A percentile compares a stretch with the other conserved stretches of the same genome.
Evolutionary conservation across 495 filamentous ascomycete species (phyloP).

Genomic region (Hapsidospora chrysogenum): DNA sequence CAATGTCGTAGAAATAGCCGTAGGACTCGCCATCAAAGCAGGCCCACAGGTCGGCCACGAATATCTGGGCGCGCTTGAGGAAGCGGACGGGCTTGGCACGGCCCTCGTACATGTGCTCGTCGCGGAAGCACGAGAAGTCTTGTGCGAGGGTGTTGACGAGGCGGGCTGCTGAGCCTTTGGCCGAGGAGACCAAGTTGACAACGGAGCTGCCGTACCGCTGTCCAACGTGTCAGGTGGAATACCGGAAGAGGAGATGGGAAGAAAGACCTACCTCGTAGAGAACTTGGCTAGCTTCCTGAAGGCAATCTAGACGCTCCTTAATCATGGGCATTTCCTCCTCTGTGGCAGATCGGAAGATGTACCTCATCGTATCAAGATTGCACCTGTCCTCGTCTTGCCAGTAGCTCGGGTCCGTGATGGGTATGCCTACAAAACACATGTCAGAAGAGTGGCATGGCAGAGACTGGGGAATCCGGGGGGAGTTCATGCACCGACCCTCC

Average conservation of each 20-base stretch:
- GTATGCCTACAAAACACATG: conserved; percentile 41
- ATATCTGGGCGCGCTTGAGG: conserved; percentile 87
- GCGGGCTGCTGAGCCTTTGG: conserved; percentile 61
- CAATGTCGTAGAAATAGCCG: conserved; percentile 79
- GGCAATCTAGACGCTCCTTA: conserved; percentile 54
- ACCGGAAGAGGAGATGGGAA: conserved; percentile 1
- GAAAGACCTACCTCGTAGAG: conserved; percentile 54
- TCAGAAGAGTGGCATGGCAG: conserved; percentile 3
- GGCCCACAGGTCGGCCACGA: conserved; percentile 90
- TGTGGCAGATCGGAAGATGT: conserved; percentile 77
- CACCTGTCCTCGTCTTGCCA: conserved; percentile 69
- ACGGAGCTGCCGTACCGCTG: conserved; percentile 70
- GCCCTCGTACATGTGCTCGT: conserved; percentile 57
- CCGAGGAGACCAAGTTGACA: conserved; percentile 54
- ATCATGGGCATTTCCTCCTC: conserved; percentile 79
- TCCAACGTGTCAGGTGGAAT: conserved; percentile 9
- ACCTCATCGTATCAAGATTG: conserved; percentile 50
- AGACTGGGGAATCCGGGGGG: too few species aligned
- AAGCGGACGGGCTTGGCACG: conserved; percentile 54
- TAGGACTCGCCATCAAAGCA: conserved; percentile 70
- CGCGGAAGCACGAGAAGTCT: conserved; percentile 74
- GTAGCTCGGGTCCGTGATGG: conserved; percentile 76
- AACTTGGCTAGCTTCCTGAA: conserved; percentile 73
- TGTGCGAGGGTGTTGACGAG: conserved; percentile 69
- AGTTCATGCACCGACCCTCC: conserved; percentile 60